phyloP scores from a whole-genome alignment of 2,329 filamentous ascomycete species.

The Albophoma yamanashiensis region DNA sequence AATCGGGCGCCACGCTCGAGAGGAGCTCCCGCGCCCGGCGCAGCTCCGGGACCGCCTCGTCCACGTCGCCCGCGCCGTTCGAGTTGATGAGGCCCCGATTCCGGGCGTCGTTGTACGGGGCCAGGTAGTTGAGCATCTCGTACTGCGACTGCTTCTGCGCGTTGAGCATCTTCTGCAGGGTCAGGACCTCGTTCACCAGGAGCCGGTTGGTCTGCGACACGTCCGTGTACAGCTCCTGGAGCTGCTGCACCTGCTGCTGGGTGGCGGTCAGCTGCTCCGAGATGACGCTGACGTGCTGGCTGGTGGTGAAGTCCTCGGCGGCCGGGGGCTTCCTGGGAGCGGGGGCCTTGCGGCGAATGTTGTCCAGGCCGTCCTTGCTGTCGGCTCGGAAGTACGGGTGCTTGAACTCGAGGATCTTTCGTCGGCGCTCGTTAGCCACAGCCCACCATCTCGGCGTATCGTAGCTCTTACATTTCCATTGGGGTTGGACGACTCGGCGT shows the following conservation, averaged over 20 bases:
- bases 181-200: slow-evolving; percentile 50
- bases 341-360: slow-evolving; percentile 90
- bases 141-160: slow-evolving; percentile 46
- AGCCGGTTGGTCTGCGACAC: slow-evolving; percentile 54
- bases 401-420: slow-evolving; percentile 68
- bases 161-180: slow-evolving; percentile 49
- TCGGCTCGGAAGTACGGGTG: slow-evolving; percentile 94
- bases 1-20: slow-evolving; percentile 39
- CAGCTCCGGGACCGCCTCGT: slow-evolving; percentile 41
- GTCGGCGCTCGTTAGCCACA: slow-evolving; percentile 1
- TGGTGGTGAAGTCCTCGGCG: slow-evolving; percentile 63
- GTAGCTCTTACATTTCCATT: slow-evolving; percentile 23
- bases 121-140: slow-evolving; percentile 46
- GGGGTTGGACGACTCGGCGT: slow-evolving; percentile 20
- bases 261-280: slow-evolving; percentile 83
- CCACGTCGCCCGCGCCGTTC: slow-evolving; percentile 29
- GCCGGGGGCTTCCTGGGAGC: slow-evolving; percentile 67
- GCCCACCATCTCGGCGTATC: neutral
- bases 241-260: slow-evolving; percentile 80
- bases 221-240: slow-evolving; percentile 78
- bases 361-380: slow-evolving; percentile 92
- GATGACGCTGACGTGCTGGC: slow-evolving; percentile 80
- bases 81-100: slow-evolving; percentile 23
- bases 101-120: slow-evolving; percentile 34
- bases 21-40: slow-evolving; percentile 47